These are phyloP conservation scores for Pontederia paniculata DNA, from an alignment of 176 grass and related monocot species.

Conservation along the genomic window DNA sequence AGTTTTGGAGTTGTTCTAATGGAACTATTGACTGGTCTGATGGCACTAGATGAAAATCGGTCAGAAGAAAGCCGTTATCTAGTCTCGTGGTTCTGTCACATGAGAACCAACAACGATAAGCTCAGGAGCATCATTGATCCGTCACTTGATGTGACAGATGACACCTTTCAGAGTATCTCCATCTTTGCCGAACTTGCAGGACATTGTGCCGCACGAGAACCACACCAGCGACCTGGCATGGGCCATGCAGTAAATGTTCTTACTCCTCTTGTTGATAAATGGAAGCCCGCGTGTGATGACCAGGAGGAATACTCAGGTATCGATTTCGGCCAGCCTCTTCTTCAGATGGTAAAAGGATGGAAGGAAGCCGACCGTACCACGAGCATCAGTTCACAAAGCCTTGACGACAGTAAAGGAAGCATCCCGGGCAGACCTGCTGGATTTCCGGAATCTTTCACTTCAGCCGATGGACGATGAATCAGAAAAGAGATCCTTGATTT, in stretches of 20 bases:
- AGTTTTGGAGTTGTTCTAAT: constrained; percentile 93
- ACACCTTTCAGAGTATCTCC: constrained; percentile 56
- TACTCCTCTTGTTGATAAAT: constrained; percentile 79
- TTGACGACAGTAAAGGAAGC: constrained; percentile 87
- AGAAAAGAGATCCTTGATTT: no score
- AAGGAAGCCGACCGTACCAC: constrained; percentile 56
- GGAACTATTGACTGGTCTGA: constrained; percentile 81
- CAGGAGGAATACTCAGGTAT: constrained; percentile 71
- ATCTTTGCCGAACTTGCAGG: constrained; percentile 68
- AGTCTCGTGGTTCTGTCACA: constrained; percentile 64
- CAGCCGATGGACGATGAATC: constrained; percentile 75
- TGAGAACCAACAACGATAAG: constrained; percentile 52
- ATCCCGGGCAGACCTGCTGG: constrained; percentile 72
- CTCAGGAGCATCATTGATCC: constrained; percentile 59
- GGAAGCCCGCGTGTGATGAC: constrained; percentile 58
- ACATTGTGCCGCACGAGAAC: constrained; percentile 69
- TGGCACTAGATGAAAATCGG: constrained; percentile 64
- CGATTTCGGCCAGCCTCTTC: constrained; percentile 69
- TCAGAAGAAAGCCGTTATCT: constrained; percentile 77
- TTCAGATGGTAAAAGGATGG: constrained; percentile 95
- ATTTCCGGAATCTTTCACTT: constrained; percentile 90
- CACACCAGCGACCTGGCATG: constrained; percentile 72
- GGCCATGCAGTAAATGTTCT: constrained; percentile 59
- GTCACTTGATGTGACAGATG: constrained; percentile 36
- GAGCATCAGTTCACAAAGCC: constrained; percentile 41